A percentile compares a stretch with the other conserved stretches of the same genome.
phyloP scores from a whole-genome alignment of 148 eudicot species.

The Euryodendron excelsum region DNA sequence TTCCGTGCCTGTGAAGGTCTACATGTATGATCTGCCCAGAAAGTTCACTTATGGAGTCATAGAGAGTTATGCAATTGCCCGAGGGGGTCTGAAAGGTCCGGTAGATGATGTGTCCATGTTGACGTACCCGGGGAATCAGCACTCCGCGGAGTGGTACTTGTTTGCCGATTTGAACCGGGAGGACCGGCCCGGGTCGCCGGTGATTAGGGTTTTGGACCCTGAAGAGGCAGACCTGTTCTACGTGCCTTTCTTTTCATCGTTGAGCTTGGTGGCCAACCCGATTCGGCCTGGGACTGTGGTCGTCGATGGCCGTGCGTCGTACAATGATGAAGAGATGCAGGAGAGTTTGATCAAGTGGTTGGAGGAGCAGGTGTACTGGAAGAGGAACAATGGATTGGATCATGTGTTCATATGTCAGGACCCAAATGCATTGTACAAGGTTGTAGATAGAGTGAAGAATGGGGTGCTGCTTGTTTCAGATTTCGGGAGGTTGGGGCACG shows the following conservation, averaged over 20 bases:
- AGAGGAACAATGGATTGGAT: constrained; percentile 94
- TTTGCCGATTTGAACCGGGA: constrained; percentile 49
- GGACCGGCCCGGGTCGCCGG: constrained; percentile 36
- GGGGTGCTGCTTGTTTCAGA: constrained; percentile 82
- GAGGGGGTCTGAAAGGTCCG: constrained; percentile 32
- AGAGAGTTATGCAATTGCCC: constrained; percentile 62
- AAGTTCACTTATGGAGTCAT: constrained; percentile 87
- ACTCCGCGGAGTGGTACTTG: constrained; percentile 84
- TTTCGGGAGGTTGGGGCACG: constrained; percentile 76
- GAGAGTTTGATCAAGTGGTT: constrained; percentile 80
- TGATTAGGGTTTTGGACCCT: constrained; percentile 70
- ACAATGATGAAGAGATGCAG: constrained; percentile 85
- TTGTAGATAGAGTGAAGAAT: constrained; percentile 74
- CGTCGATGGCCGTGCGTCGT: constrained; percentile 14
- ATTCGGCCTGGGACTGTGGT: constrained; percentile 30
- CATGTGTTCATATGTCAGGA: constrained; percentile 93
- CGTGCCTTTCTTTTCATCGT: constrained; percentile 88
- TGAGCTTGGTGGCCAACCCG: constrained; percentile 76
- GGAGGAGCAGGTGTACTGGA: constrained; percentile 76
- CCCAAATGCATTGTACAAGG: constrained; percentile 87
- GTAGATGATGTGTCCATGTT: constrained; percentile 30
- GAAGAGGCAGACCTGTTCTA: constrained; percentile 84
- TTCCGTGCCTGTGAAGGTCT: constrained; percentile 34
- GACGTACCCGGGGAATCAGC: constrained; percentile 91
- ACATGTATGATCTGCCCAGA: constrained; percentile 77